A percentile compares a stretch with the other conserved stretches of the same genome.
Evolutionary conservation across 2,329 filamentous ascomycete genomes (phyloP).

Genomic region (Aspergillus aculeatus): DNA sequence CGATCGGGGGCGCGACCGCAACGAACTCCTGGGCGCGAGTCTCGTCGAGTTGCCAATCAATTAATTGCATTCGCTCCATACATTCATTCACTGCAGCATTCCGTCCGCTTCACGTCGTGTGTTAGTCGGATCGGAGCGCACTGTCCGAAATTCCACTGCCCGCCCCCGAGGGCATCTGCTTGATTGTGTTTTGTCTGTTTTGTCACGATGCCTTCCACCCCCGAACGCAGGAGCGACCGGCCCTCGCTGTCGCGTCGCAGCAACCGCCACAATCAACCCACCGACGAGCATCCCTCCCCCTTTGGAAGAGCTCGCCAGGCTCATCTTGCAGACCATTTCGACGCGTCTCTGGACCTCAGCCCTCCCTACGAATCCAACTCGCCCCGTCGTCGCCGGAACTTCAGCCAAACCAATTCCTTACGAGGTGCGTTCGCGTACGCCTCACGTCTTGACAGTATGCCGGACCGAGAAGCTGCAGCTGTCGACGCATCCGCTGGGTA

Average conservation of each 20-base stretch:
- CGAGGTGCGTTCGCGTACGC: conserved; percentile 41
- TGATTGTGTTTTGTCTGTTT: conserved; percentile 4
- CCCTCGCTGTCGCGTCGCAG: conserved; percentile 31
- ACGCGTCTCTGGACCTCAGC: conserved; percentile 29
- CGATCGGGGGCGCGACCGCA: neutral
- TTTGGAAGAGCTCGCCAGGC: conserved; percentile 31
- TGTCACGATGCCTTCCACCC: conserved; percentile 33
- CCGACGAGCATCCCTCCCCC: conserved; percentile 32
- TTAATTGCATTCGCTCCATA: neutral
- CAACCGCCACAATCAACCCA: conserved; percentile 17
- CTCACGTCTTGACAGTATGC: conserved; percentile 29
- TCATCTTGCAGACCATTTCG: conserved; percentile 27
- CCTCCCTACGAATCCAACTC: conserved; percentile 29
- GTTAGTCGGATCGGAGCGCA: neutral
- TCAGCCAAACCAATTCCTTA: conserved; percentile 39
- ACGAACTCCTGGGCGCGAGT: conserved; percentile 4
- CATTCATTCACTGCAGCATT: conserved; percentile 6
- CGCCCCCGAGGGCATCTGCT: neutral
- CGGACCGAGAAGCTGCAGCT: conserved; percentile 23
- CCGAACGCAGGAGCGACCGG: conserved; percentile 29
- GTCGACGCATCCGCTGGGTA: conserved; percentile 17
- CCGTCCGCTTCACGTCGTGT: neutral
- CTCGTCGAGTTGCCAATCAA: neutral
- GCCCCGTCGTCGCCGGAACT: conserved; percentile 31
- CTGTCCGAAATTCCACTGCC: neutral